A percentile compares a stretch with the other conserved stretches of the same genome.
These are phyloP conservation scores for Trypanosoma theileri DNA, from an alignment of 208 protist species.

Conservation along the genomic window DNA sequence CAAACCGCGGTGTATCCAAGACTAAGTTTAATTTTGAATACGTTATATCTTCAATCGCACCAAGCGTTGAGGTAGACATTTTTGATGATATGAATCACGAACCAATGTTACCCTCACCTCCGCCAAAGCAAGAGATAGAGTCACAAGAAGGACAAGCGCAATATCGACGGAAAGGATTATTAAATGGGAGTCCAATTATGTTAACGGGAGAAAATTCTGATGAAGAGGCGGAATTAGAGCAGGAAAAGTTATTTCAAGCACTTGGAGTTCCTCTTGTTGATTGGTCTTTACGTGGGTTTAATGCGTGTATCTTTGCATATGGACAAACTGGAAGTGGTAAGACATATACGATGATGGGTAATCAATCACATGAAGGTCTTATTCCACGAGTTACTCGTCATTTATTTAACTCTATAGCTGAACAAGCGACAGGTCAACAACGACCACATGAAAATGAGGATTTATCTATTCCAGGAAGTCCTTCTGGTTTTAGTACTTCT, in stretches of 20 bases:
- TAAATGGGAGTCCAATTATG: no score
- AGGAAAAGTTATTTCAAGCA: constrained; percentile 46
- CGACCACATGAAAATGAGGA: background rate
- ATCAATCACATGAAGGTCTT: constrained; percentile 61
- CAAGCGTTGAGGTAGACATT: constrained; percentile 40
- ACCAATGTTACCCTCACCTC: background rate
- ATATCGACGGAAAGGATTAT: background rate
- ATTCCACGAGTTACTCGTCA: constrained; percentile 65
- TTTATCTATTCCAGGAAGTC: background rate
- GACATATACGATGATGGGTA: constrained; percentile 93
- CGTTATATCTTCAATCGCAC: constrained; percentile 59
- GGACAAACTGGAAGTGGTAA: constrained; percentile 92
- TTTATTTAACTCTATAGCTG: constrained; percentile 47
- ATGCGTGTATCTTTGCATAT: constrained; percentile 90
- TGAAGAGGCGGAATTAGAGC: constrained; percentile 44
- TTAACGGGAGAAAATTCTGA: no score
- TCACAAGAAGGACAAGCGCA: background rate
- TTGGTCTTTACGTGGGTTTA: constrained; percentile 55
- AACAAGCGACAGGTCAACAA: background rate
- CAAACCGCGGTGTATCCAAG: constrained; percentile 19
- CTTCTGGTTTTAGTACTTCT: background rate
- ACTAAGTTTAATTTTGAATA: constrained; percentile 59
- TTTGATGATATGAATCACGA: background rate
- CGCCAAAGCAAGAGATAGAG: background rate
- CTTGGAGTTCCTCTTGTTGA: constrained; percentile 52